Percentiles rank a stretch among this genome's conserved stretches.
These are phyloP conservation scores for Sophora flavescens DNA, from an alignment of 306 rosid genomes.

Conservation along the genomic window DNA sequence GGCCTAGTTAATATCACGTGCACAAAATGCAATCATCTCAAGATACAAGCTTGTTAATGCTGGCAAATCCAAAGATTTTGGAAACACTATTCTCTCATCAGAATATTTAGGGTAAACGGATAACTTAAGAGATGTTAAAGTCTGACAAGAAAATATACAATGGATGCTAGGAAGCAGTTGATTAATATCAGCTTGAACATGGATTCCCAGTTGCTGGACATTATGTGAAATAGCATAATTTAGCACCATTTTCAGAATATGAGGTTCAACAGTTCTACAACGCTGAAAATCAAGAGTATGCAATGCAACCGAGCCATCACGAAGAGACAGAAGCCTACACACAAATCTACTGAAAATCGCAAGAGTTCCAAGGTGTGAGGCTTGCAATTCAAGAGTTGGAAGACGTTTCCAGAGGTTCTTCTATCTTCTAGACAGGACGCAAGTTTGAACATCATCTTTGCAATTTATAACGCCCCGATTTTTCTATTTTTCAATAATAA, in stretches of 20 bases:
- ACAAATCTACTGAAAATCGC: constrained; percentile 14
- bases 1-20: background rate
- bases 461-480: too few relatives aligned
- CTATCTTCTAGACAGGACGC: constrained; percentile 31
- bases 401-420: constrained; percentile 39
- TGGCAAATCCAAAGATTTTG: constrained; percentile 18
- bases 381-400: background rate
- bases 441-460: constrained; percentile 34
- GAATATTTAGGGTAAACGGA: background rate
- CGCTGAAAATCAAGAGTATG: constrained; percentile 10
- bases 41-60: constrained; percentile 33
- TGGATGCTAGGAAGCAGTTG: background rate
- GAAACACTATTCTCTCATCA: background rate
- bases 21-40: background rate
- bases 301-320: background rate
- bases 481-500: too few relatives aligned
- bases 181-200: background rate
- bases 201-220: constrained; percentile 10
- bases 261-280: background rate
- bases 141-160: background rate
- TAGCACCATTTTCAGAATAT: constrained; percentile 11
- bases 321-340: background rate
- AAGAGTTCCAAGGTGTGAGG: background rate
- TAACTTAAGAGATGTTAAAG: background rate
- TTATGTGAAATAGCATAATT: constrained; percentile 40